phyloP scores from a whole-genome alignment of 129 eudicot species.

The Glebionis coronaria region DNA sequence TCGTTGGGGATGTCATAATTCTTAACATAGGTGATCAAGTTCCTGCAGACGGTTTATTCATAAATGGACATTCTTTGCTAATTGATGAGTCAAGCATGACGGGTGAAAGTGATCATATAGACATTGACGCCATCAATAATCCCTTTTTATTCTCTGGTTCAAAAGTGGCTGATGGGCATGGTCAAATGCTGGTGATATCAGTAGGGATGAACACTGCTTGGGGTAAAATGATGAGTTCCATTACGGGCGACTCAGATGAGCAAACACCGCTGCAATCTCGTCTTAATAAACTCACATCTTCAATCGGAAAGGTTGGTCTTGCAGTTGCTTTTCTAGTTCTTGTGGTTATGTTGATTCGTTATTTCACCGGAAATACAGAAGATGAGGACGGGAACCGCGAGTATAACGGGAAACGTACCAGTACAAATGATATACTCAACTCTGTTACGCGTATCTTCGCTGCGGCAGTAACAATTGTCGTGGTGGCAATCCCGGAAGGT shows the following conservation, averaged over 20 bases:
- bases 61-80: constrained; percentile 1
- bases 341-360: background rate
- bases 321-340: background rate
- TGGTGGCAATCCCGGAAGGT: background rate
- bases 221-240: background rate
- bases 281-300: background rate
- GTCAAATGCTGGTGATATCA: background rate
- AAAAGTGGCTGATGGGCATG: background rate
- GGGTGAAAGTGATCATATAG: background rate
- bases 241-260: background rate
- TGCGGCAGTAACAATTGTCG: background rate
- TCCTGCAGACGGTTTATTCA: background rate
- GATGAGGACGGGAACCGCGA: background rate
- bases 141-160: background rate
- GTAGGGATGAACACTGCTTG: background rate
- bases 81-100: background rate
- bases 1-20: background rate
- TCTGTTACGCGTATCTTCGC: background rate
- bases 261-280: background rate
- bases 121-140: background rate
- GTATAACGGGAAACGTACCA: background rate
- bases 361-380: background rate
- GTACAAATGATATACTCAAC: background rate
- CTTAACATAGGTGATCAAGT: background rate
- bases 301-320: background rate